Evolutionary conservation across 2,329 filamentous ascomycete species (phyloP).

Genomic region (Alternaria gansuensis): DNA sequence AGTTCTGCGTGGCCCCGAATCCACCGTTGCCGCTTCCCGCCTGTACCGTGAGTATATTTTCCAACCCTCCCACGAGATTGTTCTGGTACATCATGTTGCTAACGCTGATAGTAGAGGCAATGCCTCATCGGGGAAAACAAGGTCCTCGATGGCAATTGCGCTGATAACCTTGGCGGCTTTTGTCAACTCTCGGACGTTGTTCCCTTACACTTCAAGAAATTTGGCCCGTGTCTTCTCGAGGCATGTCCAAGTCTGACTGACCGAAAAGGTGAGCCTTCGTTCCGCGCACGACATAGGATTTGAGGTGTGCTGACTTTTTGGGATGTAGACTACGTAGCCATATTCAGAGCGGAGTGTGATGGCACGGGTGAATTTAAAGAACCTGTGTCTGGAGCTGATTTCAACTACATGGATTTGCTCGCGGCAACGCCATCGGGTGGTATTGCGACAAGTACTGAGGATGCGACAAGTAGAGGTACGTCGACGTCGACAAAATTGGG

Average conservation of each 20-base stretch:
- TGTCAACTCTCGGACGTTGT: neutral
- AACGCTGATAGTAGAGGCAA: neutral
- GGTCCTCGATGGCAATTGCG: constrained; percentile 2
- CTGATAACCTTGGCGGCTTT: neutral
- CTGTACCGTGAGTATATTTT: neutral
- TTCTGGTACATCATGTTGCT: neutral
- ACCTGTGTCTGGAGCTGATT: neutral
- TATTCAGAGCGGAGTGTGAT: neutral
- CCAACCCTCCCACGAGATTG: neutral
- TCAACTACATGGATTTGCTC: constrained; percentile 2
- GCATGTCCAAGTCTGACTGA: neutral
- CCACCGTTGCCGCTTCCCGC: neutral
- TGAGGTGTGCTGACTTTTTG: neutral
- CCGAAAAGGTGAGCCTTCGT: neutral
- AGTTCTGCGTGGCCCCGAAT: neutral
- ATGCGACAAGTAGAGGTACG: neutral
- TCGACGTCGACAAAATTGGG: neutral
- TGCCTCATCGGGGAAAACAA: neutral
- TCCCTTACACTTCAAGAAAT: neutral
- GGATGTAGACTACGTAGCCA: neutral
- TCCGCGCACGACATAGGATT: neutral
- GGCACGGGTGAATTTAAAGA: neutral
- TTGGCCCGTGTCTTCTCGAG: neutral
- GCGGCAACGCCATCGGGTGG: neutral
- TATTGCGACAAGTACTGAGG: neutral